Evolutionary conservation across 805 yeast genomes (phyloP).

Genomic region (Torulaspora quercuum): DNA sequence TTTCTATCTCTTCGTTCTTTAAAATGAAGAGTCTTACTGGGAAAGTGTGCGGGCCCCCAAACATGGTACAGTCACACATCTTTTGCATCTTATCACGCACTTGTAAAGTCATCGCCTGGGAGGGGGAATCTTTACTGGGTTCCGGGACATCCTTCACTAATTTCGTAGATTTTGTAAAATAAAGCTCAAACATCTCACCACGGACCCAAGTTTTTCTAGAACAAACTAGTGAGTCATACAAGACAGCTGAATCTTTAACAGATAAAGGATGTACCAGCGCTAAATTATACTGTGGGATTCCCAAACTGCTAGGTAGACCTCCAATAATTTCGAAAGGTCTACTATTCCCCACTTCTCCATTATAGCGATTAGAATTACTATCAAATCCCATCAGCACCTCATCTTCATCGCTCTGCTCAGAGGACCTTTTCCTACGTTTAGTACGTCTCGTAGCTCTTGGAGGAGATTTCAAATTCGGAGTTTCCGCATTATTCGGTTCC

Average conservation of each 20-base stretch:
- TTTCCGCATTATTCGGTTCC: conserved; percentile 8
- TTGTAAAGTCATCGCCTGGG: conserved; percentile 13
- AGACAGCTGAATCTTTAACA: conserved; percentile 66
- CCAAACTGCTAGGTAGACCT: conserved; percentile 63
- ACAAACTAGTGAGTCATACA: conserved; percentile 65
- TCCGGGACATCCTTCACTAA: conserved; percentile 40
- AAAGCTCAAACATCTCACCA: conserved; percentile 66
- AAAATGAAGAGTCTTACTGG: conserved; percentile 76
- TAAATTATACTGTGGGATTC: conserved; percentile 52
- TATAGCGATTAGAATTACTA: conserved; percentile 2
- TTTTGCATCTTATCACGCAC: conserved; percentile 87
- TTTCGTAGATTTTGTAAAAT: conserved; percentile 69
- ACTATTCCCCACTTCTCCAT: conserved; percentile 27
- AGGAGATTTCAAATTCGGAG: conserved; percentile 6
- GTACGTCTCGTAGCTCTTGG: conserved; percentile 7
- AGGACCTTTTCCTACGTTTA: conserved; percentile 21
- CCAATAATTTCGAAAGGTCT: conserved; percentile 64
- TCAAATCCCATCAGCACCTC: conserved; percentile 15
- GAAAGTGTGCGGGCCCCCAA: conserved; percentile 80
- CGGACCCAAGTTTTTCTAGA: conserved; percentile 69
- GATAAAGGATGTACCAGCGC: conserved; percentile 63
- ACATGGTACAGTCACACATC: conserved; percentile 68
- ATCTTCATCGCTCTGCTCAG: conserved; percentile 26
- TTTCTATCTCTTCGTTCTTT: conserved; percentile 71
- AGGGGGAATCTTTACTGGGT: conserved; percentile 7